Evolutionary conservation across 2,329 filamentous ascomycete genomes (phyloP), one percentile per base, ranked within the genome.

Genomic region (Whalleya microplaca): DNA sequence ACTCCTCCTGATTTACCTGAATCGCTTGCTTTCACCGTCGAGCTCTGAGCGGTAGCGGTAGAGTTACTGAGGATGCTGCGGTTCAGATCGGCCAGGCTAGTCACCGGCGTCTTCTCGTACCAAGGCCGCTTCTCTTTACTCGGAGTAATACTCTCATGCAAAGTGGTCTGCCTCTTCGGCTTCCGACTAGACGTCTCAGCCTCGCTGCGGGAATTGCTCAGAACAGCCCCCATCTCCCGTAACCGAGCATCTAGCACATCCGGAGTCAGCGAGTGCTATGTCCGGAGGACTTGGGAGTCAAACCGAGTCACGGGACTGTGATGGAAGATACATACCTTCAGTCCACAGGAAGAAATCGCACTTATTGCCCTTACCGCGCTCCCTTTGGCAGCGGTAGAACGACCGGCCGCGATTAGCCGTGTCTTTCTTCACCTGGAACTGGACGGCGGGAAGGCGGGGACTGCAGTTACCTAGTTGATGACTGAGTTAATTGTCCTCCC

Each of bases 341-440:
- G 80, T 74, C 81, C 83, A 86, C 0, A 87, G 69, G 61, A 85
- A 87, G 70, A 87, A 84, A 0, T 73, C 74, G 64, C 84, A 87
- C 21, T 74, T 68, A 43, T 73, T 71, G 20, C 75, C 72, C 48
- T 63, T 59, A n/a, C 72, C 64, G 27, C 70, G 69, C n/a, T 72
- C 64, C 51, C 76, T 74, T 64, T 81, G 80, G 61, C 83, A 86
- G 2, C 75, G 78, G 56, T 82, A 84, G 70, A 85, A 83, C 69
- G 74, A 75, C 56, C 73, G 72, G n/a, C 81, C 81, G 47, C 80
- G 72, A 61, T 85, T 85, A 27, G 68, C 65, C 3, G 75, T 74
- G 43, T 79, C 74, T 63, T 80, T 83, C 59, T 76, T 81, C 2
- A 80, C 78, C 47, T 77, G 73, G 61, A 80, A 79, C 41, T 78